phyloP scores from a whole-genome alignment of 2,329 filamentous ascomycete species.

The Fusarium anthophilum region DNA sequence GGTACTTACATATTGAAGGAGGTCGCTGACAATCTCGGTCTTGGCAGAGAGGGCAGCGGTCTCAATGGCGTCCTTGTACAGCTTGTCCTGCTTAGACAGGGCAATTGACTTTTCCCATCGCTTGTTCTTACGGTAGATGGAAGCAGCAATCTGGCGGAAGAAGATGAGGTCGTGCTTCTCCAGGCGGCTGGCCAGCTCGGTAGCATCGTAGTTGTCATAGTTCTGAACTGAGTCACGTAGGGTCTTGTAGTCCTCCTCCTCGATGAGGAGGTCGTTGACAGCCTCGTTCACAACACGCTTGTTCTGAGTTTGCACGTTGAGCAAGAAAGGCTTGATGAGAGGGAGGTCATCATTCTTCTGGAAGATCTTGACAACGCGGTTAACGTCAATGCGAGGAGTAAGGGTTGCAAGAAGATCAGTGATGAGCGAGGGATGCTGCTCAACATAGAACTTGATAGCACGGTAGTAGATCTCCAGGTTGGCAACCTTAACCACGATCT shows the following conservation, averaged over 20 bases:
- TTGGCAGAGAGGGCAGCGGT: slow-evolving; percentile 93
- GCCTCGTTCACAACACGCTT: slow-evolving; percentile 98
- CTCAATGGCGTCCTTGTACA: slow-evolving; percentile 99
- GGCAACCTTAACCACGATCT: slow-evolving; percentile 96
- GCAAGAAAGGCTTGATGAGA: slow-evolving; percentile 97
- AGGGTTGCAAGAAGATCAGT: slow-evolving; percentile 95
- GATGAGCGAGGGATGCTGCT: slow-evolving; percentile 93
- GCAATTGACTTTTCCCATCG: slow-evolving; percentile 99
- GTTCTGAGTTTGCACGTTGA: slow-evolving; percentile 96
- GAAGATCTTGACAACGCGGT: slow-evolving; percentile 99
- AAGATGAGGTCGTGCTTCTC: slow-evolving; percentile 99
- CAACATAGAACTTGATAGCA: slow-evolving; percentile 94
- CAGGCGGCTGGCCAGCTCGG: slow-evolving; percentile 88
- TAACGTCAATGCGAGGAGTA: slow-evolving; percentile 95
- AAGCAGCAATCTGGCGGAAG: slow-evolving; percentile 98
- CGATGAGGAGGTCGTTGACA: slow-evolving; percentile 96
- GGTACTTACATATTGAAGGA: slow-evolving; percentile 91
- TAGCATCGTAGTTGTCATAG: slow-evolving; percentile 98
- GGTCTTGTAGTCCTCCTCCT: slow-evolving; percentile 99
- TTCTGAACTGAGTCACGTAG: slow-evolving; percentile 97
- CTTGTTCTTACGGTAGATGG: slow-evolving; percentile 99
- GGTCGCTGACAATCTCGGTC: slow-evolving; percentile 90
- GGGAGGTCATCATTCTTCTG: slow-evolving; percentile 98
- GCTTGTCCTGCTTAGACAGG: slow-evolving; percentile 97
- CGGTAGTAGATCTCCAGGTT: slow-evolving; percentile 99